Evolutionary conservation across 2,329 filamentous ascomycete genomes (phyloP).

Genomic region (Botryotinia calthae): DNA sequence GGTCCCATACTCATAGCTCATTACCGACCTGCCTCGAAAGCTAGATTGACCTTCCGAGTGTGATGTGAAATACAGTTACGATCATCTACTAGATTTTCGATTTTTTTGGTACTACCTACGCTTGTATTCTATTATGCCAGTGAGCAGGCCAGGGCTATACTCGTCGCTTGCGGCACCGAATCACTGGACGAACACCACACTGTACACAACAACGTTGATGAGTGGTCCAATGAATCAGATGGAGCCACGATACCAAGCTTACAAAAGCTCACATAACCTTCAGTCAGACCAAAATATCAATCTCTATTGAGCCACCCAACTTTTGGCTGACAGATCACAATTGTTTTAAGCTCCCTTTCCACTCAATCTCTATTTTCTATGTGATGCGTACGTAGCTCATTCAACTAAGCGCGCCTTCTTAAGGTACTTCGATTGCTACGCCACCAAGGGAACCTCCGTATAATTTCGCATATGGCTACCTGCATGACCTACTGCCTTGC

Average conservation of each 20-base stretch:
- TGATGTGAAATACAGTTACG: constrained; percentile 17
- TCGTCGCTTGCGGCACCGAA: constrained; percentile 4
- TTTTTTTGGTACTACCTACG: not conserved
- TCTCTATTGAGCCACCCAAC: not conserved
- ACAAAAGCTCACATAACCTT: constrained; percentile 1
- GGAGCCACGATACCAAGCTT: constrained; percentile 7
- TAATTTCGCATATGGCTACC: constrained; percentile 12
- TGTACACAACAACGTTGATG: constrained; percentile 10
- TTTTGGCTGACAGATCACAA: not conserved
- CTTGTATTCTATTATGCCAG: constrained; percentile 4
- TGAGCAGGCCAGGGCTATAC: constrained; percentile 1
- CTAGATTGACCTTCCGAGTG: constrained; percentile 15
- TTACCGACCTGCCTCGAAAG: constrained; percentile 14
- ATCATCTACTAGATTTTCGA: not conserved
- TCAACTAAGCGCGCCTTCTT: not conserved
- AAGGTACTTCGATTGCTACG: not conserved
- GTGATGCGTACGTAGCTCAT: not conserved
- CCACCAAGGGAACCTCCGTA: constrained; percentile 11
- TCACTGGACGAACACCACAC: not conserved
- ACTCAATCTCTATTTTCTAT: not conserved
- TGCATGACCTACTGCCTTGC: constrained; percentile 9
- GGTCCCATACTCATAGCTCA: constrained; percentile 13
- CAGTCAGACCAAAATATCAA: not conserved
- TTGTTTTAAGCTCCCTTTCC: not conserved
- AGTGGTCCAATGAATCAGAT: constrained; percentile 10